phyloP scores from a whole-genome alignment of 257 asterid genomes.

The Paulownia fortunei region DNA sequence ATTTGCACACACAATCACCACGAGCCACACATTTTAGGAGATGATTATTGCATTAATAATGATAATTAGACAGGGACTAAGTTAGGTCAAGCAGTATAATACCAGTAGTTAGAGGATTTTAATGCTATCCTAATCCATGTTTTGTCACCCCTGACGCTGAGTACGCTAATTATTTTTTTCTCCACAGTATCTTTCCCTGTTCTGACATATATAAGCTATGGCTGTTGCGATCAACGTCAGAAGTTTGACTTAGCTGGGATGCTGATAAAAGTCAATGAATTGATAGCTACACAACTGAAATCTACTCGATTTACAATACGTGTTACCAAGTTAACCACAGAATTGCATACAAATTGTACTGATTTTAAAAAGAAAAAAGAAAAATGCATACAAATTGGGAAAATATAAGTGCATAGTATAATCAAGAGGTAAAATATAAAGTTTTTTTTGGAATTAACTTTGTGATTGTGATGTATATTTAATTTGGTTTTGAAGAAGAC shows the following conservation, averaged over 20 bases:
- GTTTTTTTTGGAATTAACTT: too few species aligned
- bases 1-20: constrained; percentile 15
- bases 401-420: too few species aligned
- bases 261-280: constrained; percentile 14
- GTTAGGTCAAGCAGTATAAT: neutral
- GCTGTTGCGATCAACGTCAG: neutral
- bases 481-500: too few species aligned
- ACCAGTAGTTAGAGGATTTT: neutral
- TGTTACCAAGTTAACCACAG: neutral
- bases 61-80: neutral
- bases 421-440: too few species aligned
- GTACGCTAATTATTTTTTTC: neutral
- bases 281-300: neutral
- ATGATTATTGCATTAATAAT: neutral
- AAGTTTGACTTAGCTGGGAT: constrained; percentile 12
- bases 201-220: constrained; percentile 24
- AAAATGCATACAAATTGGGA: too few species aligned
- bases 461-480: too few species aligned
- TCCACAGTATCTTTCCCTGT: neutral
- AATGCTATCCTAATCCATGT: constrained; percentile 15
- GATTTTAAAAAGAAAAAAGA: neutral
- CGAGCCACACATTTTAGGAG: constrained; percentile 1
- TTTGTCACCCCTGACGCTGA: constrained; percentile 31
- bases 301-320: neutral
- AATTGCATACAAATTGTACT: neutral